Evolutionary conservation across 75 land plant genomes (phyloP).

Genomic region (Ceratopteris richardii): DNA sequence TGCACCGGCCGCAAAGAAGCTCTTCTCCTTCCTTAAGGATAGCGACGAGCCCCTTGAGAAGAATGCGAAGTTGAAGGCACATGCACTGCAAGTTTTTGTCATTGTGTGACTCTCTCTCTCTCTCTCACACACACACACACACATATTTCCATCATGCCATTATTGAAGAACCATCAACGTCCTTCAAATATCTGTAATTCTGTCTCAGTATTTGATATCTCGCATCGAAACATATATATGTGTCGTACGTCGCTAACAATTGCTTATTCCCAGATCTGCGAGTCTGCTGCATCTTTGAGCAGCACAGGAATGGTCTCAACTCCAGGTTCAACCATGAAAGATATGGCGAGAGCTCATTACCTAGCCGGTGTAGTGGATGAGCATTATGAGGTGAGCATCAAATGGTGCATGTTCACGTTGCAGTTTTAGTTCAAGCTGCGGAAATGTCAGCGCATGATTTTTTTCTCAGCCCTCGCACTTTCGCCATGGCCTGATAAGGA

Average conservation of each 20-base stretch:
- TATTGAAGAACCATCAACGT: too few relatives aligned
- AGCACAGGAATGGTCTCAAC: constrained; percentile 33
- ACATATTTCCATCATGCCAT: too few relatives aligned
- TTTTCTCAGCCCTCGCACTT: too few relatives aligned
- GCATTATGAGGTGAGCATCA: constrained; percentile 71
- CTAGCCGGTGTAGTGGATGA: constrained; percentile 35
- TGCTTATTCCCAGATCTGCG: constrained; percentile 34
- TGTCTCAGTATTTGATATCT: too few relatives aligned
- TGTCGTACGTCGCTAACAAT: too few relatives aligned
- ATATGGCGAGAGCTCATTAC: constrained; percentile 42
- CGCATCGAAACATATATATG: too few relatives aligned
- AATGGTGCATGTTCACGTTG: too few relatives aligned
- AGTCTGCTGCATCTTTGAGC: constrained; percentile 46
- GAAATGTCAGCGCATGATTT: too few relatives aligned
- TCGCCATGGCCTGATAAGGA: background rate
- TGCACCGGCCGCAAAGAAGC: constrained; percentile 51
- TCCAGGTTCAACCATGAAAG: constrained; percentile 28
- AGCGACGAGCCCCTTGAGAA: constrained; percentile 42
- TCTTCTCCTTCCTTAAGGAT: constrained; percentile 66
- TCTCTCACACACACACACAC: too few relatives aligned
- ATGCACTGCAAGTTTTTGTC: constrained; percentile 57
- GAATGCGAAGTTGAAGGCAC: constrained; percentile 63
- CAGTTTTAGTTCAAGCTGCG: too few relatives aligned
- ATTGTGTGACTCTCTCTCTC: constrained; percentile 31
- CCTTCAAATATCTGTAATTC: too few relatives aligned